Percentiles rank a stretch among this genome's conserved stretches.
Evolutionary conservation across 495 filamentous ascomycete genomes (phyloP).

Genomic region (Collariella sp.): DNA sequence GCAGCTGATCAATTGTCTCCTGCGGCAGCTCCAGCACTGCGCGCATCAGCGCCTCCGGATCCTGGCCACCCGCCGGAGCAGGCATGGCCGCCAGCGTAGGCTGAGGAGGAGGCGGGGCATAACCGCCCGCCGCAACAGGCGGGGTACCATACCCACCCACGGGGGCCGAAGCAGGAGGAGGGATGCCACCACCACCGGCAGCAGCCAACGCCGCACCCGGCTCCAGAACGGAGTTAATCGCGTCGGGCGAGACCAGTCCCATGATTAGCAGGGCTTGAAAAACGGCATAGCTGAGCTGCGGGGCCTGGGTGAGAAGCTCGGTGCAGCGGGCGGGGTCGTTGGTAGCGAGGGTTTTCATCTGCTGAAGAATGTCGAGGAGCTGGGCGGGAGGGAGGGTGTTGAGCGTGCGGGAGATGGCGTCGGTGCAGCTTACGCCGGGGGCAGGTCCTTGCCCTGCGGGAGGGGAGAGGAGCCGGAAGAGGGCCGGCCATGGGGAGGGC

Average conservation of each 20-base stretch:
- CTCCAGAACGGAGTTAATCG: slow-evolving; percentile 43
- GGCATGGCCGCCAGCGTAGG: slow-evolving; percentile 29
- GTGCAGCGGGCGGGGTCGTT: slow-evolving; percentile 75
- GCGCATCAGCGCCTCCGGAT: slow-evolving; percentile 59
- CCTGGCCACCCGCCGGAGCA: slow-evolving; percentile 38
- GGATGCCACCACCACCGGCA: slow-evolving; percentile 25
- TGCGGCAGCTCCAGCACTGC: slow-evolving; percentile 70
- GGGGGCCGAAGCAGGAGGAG: neutral
- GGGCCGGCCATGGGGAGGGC: slow-evolving; percentile 15
- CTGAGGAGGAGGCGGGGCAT: slow-evolving; percentile 26
- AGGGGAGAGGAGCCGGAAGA: slow-evolving; percentile 53
- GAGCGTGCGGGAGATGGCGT: slow-evolving; percentile 85
- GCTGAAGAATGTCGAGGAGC: slow-evolving; percentile 84
- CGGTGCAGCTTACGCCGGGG: slow-evolving; percentile 70
- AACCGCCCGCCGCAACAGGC: slow-evolving; percentile 17
- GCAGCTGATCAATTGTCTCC: slow-evolving; percentile 64
- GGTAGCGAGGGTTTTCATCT: slow-evolving; percentile 84
- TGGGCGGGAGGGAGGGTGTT: slow-evolving; percentile 76
- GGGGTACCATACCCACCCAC: slow-evolving; percentile 46
- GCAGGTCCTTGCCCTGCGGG: slow-evolving; percentile 74
- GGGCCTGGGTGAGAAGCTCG: slow-evolving; percentile 79
- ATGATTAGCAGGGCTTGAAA: slow-evolving; percentile 92
- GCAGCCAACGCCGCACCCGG: slow-evolving; percentile 15
- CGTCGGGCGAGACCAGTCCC: slow-evolving; percentile 69
- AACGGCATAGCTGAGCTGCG: slow-evolving; percentile 89